These are phyloP conservation scores for Colletotrichum shisoi DNA, from an alignment of 2,329 filamentous ascomycete species.

Conservation along the genomic window DNA sequence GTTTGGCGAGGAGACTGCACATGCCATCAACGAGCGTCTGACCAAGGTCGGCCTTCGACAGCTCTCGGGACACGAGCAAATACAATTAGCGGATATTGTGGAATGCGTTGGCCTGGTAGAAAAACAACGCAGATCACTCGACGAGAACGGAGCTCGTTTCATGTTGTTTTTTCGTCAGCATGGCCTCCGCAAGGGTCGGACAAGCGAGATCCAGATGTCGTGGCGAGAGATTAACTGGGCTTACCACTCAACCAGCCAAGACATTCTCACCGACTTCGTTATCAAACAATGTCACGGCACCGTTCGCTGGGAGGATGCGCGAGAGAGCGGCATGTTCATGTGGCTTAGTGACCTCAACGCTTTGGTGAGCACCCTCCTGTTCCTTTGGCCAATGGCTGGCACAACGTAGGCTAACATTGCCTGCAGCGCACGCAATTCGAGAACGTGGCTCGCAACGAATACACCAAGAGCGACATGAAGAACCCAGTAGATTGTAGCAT, in stretches of 20 bases:
- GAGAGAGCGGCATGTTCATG: slow-evolving; percentile 90
- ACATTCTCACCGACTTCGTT: slow-evolving; percentile 86
- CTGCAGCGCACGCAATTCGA: slow-evolving; percentile 80
- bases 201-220: slow-evolving; percentile 70
- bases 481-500: slow-evolving; percentile 91
- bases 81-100: slow-evolving; percentile 82
- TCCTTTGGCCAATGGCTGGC: not conserved
- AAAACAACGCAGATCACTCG: slow-evolving; percentile 85
- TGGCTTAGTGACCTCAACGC: slow-evolving; percentile 83
- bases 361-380: slow-evolving; percentile 64
- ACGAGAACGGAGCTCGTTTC: slow-evolving; percentile 87
- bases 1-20: slow-evolving; percentile 75
- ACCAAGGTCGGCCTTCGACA: slow-evolving; percentile 77
- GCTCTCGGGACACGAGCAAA: slow-evolving; percentile 84
- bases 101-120: slow-evolving; percentile 86
- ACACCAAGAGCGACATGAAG: slow-evolving; percentile 84
- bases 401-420: not conserved
- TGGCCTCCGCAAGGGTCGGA: slow-evolving; percentile 71
- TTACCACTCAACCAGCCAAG: slow-evolving; percentile 84
- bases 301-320: slow-evolving; percentile 84
- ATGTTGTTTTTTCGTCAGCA: slow-evolving; percentile 88
- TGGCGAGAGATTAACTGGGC: slow-evolving; percentile 88
- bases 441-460: slow-evolving; percentile 89
- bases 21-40: slow-evolving; percentile 78
- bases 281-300: slow-evolving; percentile 79